These are phyloP conservation scores for Neurospora sp. DNA, from an alignment of 2,329 filamentous ascomycete species.

Conservation along the genomic window DNA sequence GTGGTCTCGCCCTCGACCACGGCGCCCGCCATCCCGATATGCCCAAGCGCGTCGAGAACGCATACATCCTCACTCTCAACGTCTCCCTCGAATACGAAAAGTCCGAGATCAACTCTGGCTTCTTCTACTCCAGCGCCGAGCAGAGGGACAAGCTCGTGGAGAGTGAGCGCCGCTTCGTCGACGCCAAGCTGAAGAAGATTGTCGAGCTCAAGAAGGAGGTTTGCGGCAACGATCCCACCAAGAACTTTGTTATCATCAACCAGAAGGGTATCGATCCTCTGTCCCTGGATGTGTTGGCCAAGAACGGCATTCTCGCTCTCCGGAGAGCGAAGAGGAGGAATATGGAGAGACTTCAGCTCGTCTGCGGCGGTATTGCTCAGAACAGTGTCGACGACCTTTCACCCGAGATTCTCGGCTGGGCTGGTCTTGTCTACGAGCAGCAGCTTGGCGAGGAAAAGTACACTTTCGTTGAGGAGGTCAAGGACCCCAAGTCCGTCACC, in stretches of 20 bases:
- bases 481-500: conserved; percentile 96
- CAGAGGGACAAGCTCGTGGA: conserved; percentile 97
- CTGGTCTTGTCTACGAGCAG: conserved; percentile 93
- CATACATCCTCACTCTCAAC: conserved; percentile 88
- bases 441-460: conserved; percentile 97
- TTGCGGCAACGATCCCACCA: conserved; percentile 84
- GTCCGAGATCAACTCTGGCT: conserved; percentile 96
- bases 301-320: conserved; percentile 94
- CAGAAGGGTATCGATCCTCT: conserved; percentile 98
- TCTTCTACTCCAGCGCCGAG: conserved; percentile 96
- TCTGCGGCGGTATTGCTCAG: conserved; percentile 83
- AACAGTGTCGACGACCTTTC: conserved; percentile 94
- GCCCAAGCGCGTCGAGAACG: conserved; percentile 93
- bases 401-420: conserved; percentile 87
- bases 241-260: conserved; percentile 96
- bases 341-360: conserved; percentile 94
- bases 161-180: conserved; percentile 90
- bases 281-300: conserved; percentile 89
- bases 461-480: conserved; percentile 97
- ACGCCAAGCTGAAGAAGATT: conserved; percentile 94
- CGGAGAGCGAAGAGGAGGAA: conserved; percentile 94
- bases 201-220: conserved; percentile 97
- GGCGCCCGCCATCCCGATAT: conserved; percentile 96
- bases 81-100: conserved; percentile 98
- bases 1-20: conserved; percentile 86